These are phyloP conservation scores for Lathyrus aphaca DNA, from an alignment of 306 rosid species.

Conservation along the genomic window DNA sequence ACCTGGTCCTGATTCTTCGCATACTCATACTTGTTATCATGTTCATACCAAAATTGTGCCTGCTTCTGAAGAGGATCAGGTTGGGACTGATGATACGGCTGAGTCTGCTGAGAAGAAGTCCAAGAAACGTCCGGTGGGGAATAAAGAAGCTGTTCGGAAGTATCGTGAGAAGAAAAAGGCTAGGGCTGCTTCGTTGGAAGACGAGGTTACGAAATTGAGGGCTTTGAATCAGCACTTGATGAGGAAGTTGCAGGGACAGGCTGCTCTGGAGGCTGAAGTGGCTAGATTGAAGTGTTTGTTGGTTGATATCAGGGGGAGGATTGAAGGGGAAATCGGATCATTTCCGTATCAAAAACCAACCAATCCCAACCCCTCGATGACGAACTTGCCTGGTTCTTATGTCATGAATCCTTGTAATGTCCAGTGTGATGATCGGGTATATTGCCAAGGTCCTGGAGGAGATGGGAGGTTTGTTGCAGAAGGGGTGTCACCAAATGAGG, in stretches of 20 bases:
- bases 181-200: conserved; percentile 84
- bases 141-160: conserved; percentile 90
- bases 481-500: conserved; percentile 46
- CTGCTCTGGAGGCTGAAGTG: conserved; percentile 89
- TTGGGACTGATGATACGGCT: conserved; percentile 73
- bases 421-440: conserved; percentile 79
- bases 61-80: conserved; percentile 64
- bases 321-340: conserved; percentile 93
- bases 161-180: conserved; percentile 98
- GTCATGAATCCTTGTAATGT: conserved; percentile 83
- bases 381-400: conserved; percentile 53
- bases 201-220: conserved; percentile 80
- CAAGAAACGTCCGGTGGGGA: conserved; percentile 76
- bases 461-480: conserved; percentile 62
- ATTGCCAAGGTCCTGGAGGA: conserved; percentile 66
- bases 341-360: conserved; percentile 83
- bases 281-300: conserved; percentile 93
- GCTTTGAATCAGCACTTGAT: conserved; percentile 80
- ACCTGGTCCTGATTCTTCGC: conserved; percentile 89
- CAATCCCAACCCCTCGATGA: conserved; percentile 44
- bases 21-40: conserved; percentile 94
- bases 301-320: conserved; percentile 96
- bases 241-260: conserved; percentile 86
- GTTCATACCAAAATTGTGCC: conserved; percentile 89
- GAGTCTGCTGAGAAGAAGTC: conserved; percentile 79